A percentile compares a stretch with the other conserved stretches of the same genome.
These are phyloP conservation scores for Yamadazyma phyllophila DNA, from an alignment of 805 yeast genomes.

Conservation along the genomic window DNA sequence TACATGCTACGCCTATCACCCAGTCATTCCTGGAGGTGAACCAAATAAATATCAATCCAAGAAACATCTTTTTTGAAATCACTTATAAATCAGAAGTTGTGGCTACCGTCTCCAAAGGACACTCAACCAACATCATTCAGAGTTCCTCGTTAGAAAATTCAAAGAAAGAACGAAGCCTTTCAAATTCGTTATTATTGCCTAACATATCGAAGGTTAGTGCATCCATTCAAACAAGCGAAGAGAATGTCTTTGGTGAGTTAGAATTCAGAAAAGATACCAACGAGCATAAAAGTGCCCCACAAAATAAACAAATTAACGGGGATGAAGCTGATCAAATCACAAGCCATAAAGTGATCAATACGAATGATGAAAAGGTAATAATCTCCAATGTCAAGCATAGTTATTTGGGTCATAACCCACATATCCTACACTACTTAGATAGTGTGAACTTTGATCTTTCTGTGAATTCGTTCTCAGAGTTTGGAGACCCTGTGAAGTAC, in stretches of 20 bases:
- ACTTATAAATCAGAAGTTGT: conserved; percentile 36
- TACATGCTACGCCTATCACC: background rate
- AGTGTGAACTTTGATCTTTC: conserved; percentile 55
- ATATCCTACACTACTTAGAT: conserved; percentile 55
- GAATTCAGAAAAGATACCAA: conserved; percentile 27
- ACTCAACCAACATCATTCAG: conserved; percentile 19
- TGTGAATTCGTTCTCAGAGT: conserved; percentile 61
- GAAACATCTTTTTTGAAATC: conserved; percentile 38
- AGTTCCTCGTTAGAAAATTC: background rate
- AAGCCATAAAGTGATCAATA: conserved; percentile 37
- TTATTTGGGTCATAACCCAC: conserved; percentile 67
- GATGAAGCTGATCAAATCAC: conserved; percentile 12
- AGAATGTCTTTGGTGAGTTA: conserved; percentile 46
- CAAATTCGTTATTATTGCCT: conserved; percentile 29
- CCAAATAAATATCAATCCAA: conserved; percentile 18
- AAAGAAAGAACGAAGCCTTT: conserved; percentile 15
- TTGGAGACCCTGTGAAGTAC: conserved; percentile 44
- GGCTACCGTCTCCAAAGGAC: conserved; percentile 17
- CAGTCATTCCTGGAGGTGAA: background rate
- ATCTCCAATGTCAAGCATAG: conserved; percentile 47
- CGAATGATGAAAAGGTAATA: conserved; percentile 29
- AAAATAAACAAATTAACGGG: background rate
- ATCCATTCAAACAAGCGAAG: conserved; percentile 39
- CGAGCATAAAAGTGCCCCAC: background rate
- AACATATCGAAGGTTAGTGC: conserved; percentile 31